Evolutionary conservation across 306 rosid genomes (phyloP).

Genomic region (Fragaria vesca): DNA sequence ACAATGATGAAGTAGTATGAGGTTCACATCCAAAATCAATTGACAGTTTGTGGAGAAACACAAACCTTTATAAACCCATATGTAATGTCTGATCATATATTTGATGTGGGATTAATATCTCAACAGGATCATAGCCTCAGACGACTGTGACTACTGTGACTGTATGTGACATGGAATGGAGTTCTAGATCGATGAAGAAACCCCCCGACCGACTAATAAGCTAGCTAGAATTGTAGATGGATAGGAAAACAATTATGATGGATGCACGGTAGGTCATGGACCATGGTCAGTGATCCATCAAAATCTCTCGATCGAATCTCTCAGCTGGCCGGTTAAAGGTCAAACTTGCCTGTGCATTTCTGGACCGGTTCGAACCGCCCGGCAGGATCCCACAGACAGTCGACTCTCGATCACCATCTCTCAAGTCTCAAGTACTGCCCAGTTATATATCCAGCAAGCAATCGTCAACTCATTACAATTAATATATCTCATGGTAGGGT

Average conservation of each 20-base stretch:
- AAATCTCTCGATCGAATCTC: neutral
- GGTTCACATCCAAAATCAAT: too few species aligned
- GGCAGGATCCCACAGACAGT: neutral
- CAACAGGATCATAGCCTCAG: too few species aligned
- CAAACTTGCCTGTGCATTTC: neutral
- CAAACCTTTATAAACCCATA: too few species aligned
- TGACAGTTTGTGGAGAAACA: fast-evolving
- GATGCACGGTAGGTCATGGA: neutral
- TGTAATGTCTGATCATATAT: too few species aligned
- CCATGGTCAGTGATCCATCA: neutral
- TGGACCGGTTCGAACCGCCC: conserved; percentile 12
- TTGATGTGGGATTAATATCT: too few species aligned
- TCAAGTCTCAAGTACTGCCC: too few species aligned
- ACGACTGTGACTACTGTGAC: too few species aligned
- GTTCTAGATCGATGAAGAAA: too few species aligned
- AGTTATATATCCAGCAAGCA: neutral
- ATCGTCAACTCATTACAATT: conserved; percentile 8
- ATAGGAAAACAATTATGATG: too few species aligned
- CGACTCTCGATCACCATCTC: neutral
- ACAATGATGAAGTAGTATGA: too few species aligned
- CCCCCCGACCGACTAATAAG: too few species aligned
- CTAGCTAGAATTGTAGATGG: neutral
- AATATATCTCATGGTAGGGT: neutral
- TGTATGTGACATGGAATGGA: too few species aligned
- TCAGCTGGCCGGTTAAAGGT: neutral